Percentiles rank a stretch among this genome's conserved stretches.
phyloP scores from a whole-genome alignment of 768 basidiomycete genomes.

The Rhodosporidiobolus sp. region DNA sequence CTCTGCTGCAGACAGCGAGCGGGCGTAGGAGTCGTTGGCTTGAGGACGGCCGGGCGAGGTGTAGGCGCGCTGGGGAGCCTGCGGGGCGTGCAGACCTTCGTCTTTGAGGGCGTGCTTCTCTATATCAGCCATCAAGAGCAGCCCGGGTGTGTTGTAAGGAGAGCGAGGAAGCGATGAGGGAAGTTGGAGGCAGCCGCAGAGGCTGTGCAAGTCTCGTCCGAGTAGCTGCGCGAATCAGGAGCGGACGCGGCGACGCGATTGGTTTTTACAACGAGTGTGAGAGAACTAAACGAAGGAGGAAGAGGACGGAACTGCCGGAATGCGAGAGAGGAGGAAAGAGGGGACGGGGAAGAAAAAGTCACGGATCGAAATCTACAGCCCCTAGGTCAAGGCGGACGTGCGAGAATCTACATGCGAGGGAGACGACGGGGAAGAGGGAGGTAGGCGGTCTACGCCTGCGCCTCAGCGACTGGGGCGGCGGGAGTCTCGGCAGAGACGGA shows the following conservation, averaged over 20 bases:
- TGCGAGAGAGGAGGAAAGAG: not conserved
- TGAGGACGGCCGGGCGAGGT: not conserved
- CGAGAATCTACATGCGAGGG: too few relatives aligned
- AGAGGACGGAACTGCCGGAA: not conserved
- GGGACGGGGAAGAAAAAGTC: too few relatives aligned
- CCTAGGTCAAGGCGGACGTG: too few relatives aligned
- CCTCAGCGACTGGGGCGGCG: not conserved
- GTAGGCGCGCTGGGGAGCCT: not conserved
- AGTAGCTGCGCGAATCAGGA: too few relatives aligned
- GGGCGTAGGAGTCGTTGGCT: not conserved
- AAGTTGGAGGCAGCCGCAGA: not conserved
- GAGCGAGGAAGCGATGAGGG: not conserved
- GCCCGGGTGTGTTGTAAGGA: not conserved
- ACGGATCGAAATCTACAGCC: not conserved
- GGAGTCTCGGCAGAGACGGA: not conserved
- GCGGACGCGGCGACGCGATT: not conserved
- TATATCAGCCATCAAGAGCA: not conserved
- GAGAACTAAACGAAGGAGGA: not conserved
- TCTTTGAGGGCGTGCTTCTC: not conserved
- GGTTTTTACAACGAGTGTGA: not conserved
- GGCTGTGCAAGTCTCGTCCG: too few relatives aligned
- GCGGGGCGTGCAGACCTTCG: not conserved
- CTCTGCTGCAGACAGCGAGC: constrained; percentile 1
- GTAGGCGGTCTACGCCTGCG: not conserved
- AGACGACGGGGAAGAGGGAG: too few relatives aligned